Evolutionary conservation across 768 basidiomycete species (phyloP).

Genomic region (Xerocomus potaroensis): DNA sequence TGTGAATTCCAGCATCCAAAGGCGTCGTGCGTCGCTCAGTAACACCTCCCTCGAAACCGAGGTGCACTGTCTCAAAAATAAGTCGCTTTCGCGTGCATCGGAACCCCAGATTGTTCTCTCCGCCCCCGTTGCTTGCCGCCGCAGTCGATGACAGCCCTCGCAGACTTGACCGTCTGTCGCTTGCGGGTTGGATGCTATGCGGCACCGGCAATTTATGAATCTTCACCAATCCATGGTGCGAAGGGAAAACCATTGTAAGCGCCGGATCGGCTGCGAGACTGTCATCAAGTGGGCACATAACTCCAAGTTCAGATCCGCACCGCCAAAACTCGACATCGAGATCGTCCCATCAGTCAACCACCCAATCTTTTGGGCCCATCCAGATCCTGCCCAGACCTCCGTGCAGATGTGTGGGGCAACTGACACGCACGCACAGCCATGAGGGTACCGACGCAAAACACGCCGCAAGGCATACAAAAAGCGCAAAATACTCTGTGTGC

Average conservation of each 20-base stretch:
- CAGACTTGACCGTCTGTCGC: conserved; percentile 77
- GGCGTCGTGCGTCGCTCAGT: conserved; percentile 67
- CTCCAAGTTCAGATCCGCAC: conserved; percentile 41
- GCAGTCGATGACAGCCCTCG: conserved; percentile 68
- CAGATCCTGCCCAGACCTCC: conserved; percentile 55
- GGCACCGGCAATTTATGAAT: conserved; percentile 74
- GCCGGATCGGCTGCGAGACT: conserved; percentile 64
- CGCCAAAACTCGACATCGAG: conserved; percentile 72
- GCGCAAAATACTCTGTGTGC: conserved; percentile 55
- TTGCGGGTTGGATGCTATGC: conserved; percentile 69
- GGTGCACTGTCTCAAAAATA: conserved; percentile 86
- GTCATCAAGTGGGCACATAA: conserved; percentile 8
- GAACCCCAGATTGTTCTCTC: conserved; percentile 96
- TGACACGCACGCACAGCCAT: conserved; percentile 63
- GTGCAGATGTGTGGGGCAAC: conserved; percentile 60
- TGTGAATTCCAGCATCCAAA: conserved; percentile 22
- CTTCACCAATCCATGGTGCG: conserved; percentile 81
- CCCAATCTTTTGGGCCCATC: conserved; percentile 74
- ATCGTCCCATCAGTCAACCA: conserved; percentile 78
- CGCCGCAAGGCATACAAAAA: conserved; percentile 70
- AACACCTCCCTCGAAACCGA: conserved; percentile 84
- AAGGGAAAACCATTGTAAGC: conserved; percentile 67
- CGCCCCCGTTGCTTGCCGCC: conserved; percentile 53
- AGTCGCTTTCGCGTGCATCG: conserved; percentile 85
- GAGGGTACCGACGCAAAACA: conserved; percentile 52